A percentile compares a stretch with the other conserved stretches of the same genome.
These are phyloP conservation scores for Daphne laureola DNA, from an alignment of 441 rosid genomes.

Conservation along the genomic window DNA sequence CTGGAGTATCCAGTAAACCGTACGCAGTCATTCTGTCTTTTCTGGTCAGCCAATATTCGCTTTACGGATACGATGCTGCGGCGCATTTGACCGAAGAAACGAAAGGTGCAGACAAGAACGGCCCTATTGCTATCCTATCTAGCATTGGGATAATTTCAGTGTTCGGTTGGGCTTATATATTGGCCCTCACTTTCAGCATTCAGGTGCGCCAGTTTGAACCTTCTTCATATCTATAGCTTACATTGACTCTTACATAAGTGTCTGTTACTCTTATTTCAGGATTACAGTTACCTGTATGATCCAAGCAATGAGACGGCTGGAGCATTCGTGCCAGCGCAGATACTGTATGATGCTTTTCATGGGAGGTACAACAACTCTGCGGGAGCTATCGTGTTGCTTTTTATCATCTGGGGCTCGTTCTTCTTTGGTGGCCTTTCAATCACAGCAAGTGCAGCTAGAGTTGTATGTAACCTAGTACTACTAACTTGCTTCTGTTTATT, in stretches of 20 bases:
- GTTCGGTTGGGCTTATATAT: constrained; percentile 54
- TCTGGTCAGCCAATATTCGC: constrained; percentile 48
- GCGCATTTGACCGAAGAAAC: constrained; percentile 73
- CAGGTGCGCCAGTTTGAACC: constrained; percentile 20
- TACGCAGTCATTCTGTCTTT: constrained; percentile 53
- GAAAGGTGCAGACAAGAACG: constrained; percentile 50
- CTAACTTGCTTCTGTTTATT: background rate
- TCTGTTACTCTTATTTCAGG: constrained; percentile 19
- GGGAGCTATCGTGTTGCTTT: constrained; percentile 48
- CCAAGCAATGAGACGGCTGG: constrained; percentile 53
- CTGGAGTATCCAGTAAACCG: constrained; percentile 52
- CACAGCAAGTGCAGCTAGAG: constrained; percentile 61
- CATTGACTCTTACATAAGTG: background rate
- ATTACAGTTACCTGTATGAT: constrained; percentile 36
- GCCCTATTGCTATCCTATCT: constrained; percentile 58
- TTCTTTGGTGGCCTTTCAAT: constrained; percentile 61
- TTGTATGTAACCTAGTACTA: constrained; percentile 23
- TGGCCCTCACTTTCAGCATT: constrained; percentile 60
- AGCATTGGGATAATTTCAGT: constrained; percentile 51
- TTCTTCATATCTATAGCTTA: no score
- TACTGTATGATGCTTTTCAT: constrained; percentile 51
- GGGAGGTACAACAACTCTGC: constrained; percentile 45
- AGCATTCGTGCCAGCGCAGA: constrained; percentile 52
- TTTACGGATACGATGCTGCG: constrained; percentile 63
- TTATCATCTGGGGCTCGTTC: constrained; percentile 59